These are phyloP conservation scores for Mycosphaerella sp. DNA, from an alignment of 2,329 filamentous ascomycete species.

Conservation along the genomic window DNA sequence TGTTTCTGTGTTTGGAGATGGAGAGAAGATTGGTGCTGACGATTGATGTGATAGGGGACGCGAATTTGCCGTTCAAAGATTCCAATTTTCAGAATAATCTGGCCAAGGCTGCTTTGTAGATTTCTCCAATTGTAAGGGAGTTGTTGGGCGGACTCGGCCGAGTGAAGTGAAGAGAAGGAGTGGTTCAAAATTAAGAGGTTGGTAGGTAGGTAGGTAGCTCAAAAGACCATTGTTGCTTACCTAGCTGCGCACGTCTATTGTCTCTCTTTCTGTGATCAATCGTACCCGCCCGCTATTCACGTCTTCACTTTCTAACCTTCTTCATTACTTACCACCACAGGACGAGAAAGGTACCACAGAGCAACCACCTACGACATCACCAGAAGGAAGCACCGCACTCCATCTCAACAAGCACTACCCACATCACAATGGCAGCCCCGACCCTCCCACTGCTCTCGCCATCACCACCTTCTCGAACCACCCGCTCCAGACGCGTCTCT, in stretches of 20 bases:
- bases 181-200: too few relatives aligned
- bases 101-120: constrained; percentile 17
- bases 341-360: background rate
- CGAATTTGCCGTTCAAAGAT: constrained; percentile 46
- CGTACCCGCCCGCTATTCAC: too few relatives aligned
- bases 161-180: background rate
- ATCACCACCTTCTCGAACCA: background rate
- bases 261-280: too few relatives aligned
- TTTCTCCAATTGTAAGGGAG: background rate
- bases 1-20: background rate
- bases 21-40: background rate
- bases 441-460: background rate
- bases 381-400: too few relatives aligned
- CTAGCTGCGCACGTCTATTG: background rate
- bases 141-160: background rate
- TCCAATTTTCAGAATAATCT: constrained; percentile 44
- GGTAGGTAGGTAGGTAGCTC: background rate
- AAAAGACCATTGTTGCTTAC: background rate
- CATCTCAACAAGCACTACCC: too few relatives aligned
- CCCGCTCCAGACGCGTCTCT: background rate
- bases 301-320: background rate
- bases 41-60: constrained; percentile 19
- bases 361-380: background rate
- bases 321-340: background rate
- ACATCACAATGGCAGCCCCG: background rate